Evolutionary conservation across 352 stramenopile species (phyloP), one percentile per base, ranked within the genome.

Genomic region (Ophiocytium majus): DNA sequence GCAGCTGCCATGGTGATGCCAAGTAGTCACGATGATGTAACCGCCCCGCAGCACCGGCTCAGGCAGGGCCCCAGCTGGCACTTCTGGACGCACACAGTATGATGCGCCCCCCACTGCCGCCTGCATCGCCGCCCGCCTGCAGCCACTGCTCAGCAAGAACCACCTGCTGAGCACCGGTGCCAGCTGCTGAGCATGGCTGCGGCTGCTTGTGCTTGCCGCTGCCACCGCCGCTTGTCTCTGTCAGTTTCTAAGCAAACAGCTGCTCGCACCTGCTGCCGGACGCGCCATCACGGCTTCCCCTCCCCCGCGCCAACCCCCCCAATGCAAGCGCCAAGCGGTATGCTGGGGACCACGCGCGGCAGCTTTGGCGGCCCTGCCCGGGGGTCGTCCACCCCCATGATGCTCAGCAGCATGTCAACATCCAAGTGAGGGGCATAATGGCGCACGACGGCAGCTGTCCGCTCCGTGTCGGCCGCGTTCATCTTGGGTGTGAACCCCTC

Each of bases 401-500:
- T 64, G 32, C 10, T n/a, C 35, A 90, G 57, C 9, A 91, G 81
- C n/a, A 36, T 64, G 81, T 95, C 92, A 89, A 95, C 94, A 86
- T 95, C 88, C 66, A 96, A 92, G 80, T 93, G 89, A 80, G 91
- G 91, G 74, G 91, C 93, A 87, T 97, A 97, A 89, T 96, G 93
- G 57, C 94, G 88, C 57, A 93, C 93, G 78, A 93, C 95, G 34
- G 90, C 90, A n/a, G 90, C 88, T 63, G 95, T 94, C 82, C 94
- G 94, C 35, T 93, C 82, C 31, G 91, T 88, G 83, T 97, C 93
- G 17, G 92, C 93, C 37, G 93, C 92, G 79, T 94, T 94, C 86
- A 97, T 95, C 90, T 97, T 97, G 85, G 92, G 92, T 94, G 82
- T 89, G 83, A 87, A 85, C 0, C 83, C 43, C 23, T 80, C 83